Evolutionary conservation across 176 grass and related monocot genomes (phyloP).

Genomic region (Eragrostis nindensis): DNA sequence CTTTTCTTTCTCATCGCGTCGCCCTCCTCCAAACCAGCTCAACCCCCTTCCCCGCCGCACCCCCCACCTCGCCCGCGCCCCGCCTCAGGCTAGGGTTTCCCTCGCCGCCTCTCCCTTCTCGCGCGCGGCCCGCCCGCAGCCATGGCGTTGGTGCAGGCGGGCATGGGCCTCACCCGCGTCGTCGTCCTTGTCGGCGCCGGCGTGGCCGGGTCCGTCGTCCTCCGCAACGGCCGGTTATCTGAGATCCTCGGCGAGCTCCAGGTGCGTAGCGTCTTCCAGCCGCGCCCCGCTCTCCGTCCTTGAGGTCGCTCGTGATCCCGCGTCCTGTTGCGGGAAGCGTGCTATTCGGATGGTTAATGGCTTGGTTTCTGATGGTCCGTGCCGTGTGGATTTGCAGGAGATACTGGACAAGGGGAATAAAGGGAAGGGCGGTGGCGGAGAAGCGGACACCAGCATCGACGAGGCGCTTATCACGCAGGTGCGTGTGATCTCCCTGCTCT

Average conservation of each 20-base stretch:
- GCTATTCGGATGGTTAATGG: not conserved
- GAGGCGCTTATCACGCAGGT: conserved; percentile 65
- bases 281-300: not conserved
- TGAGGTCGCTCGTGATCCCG: not conserved
- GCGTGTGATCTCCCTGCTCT: conserved; percentile 18
- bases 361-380: conserved; percentile 28
- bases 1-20: not conserved
- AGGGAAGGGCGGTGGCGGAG: conserved; percentile 31
- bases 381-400: conserved; percentile 42
- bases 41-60: not conserved
- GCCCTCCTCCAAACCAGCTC: conserved; percentile 21
- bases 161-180: conserved; percentile 74
- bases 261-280: conserved; percentile 41
- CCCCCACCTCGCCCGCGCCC: not conserved
- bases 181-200: conserved; percentile 76
- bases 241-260: conserved; percentile 87
- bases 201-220: conserved; percentile 68
- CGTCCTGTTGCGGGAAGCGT: not conserved
- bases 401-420: conserved; percentile 56
- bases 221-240: conserved; percentile 78
- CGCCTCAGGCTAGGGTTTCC: conserved; percentile 44
- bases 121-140: conserved; percentile 18
- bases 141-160: conserved; percentile 81
- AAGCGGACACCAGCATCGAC: conserved; percentile 31
- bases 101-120: not conserved